Conservation (phyloP, 352 stramenopile genomes). For the Phytophthora sp. region DNA sequence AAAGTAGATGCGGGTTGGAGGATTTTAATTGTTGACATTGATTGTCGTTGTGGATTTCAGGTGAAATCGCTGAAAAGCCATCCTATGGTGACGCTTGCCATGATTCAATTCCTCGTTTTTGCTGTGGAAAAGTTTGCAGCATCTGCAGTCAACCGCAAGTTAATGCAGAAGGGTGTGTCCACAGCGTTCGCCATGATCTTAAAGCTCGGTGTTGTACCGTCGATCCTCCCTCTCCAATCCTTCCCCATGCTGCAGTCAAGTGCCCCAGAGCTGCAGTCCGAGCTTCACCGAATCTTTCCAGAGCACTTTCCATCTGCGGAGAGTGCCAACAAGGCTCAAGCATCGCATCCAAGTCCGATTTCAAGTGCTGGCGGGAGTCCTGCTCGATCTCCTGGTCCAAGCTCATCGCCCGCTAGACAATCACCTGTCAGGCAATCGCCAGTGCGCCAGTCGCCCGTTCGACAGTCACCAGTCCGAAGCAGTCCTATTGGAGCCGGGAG, state of each 20-base stretch:
- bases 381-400: conserved; percentile 42
- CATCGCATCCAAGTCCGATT: conserved; percentile 33
- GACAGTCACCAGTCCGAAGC: conserved; percentile 53
- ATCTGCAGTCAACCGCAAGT: conserved; percentile 68
- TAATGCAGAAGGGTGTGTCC: conserved; percentile 87
- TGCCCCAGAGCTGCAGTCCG: conserved; percentile 68
- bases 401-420: conserved; percentile 49
- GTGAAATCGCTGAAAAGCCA: conserved; percentile 89
- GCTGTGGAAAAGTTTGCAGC: conserved; percentile 87
- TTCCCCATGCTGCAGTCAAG: conserved; percentile 76
- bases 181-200: conserved; percentile 77
- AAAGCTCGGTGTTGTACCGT: conserved; percentile 77
- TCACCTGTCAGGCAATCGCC: conserved; percentile 55
- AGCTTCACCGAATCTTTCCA: conserved; percentile 83
- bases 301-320: conserved; percentile 81
- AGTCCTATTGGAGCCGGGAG: conserved; percentile 59
- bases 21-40: too few species aligned
- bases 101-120: conserved; percentile 89
- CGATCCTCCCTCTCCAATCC: conserved; percentile 73
- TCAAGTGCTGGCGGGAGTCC: conserved; percentile 46
- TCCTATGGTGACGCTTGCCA: conserved; percentile 78
- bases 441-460: conserved; percentile 35
- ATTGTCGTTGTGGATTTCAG: conserved; percentile 27
- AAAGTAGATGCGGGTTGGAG: too few species aligned
- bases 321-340: conserved; percentile 37